phyloP scores from a whole-genome alignment of 1,284 basidiomycete genomes.

The Bondarzewia mesenterica region DNA sequence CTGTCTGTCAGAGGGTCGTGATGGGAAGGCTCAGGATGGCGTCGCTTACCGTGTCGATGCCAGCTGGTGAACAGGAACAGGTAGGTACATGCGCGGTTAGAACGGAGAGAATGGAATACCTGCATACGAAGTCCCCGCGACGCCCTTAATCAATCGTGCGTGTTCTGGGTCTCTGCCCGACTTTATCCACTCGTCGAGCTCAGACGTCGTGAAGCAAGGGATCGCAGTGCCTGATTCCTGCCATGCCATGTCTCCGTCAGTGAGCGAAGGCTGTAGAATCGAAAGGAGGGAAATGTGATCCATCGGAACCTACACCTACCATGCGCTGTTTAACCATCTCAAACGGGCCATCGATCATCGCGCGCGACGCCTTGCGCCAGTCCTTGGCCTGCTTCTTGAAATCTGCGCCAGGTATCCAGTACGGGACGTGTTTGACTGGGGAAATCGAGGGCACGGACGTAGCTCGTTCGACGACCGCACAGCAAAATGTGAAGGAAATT shows the following conservation, averaged over 20 bases:
- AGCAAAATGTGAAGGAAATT: neutral
- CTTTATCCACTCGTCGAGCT: slow-evolving; percentile 15
- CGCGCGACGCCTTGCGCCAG: slow-evolving; percentile 12
- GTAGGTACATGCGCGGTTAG: neutral
- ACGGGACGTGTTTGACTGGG: slow-evolving; percentile 17
- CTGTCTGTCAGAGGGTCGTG: neutral
- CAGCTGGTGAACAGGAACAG: slow-evolving; percentile 11
- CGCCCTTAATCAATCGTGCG: slow-evolving; percentile 18
- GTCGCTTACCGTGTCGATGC: slow-evolving; percentile 16
- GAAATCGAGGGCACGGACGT: neutral
- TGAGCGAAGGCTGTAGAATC: neutral
- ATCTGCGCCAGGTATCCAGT: slow-evolving; percentile 20
- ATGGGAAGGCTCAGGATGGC: too few relatives aligned
- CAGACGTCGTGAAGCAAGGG: slow-evolving; percentile 15
- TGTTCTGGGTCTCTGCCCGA: slow-evolving; percentile 10
- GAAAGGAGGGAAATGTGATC: neutral
- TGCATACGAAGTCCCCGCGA: slow-evolving; percentile 17
- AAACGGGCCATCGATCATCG: slow-evolving; percentile 18
- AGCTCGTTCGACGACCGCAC: too few relatives aligned
- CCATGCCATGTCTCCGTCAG: too few relatives aligned
- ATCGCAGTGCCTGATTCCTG: slow-evolving; percentile 16
- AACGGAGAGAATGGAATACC: slow-evolving; percentile 11
- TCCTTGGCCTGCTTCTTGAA: slow-evolving; percentile 18
- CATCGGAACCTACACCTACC: slow-evolving; percentile 8
- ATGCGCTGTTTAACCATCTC: slow-evolving; percentile 18